Conservation (phyloP, 805 yeast genomes). For the Zygotorulaspora sp. region DNA sequence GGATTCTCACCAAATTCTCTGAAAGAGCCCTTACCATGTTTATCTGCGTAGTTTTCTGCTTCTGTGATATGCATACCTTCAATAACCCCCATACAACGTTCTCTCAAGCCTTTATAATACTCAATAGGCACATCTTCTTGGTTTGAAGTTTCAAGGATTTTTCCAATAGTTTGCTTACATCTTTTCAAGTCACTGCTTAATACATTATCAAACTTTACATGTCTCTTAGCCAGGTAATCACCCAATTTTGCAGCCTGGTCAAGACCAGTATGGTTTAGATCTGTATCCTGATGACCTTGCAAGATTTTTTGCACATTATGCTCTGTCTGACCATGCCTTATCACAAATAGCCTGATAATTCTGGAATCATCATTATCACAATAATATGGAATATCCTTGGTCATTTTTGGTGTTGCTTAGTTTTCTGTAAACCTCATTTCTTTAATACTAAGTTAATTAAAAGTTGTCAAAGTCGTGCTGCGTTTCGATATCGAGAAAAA, state of each 20-base stretch:
- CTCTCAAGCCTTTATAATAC: conserved; percentile 51
- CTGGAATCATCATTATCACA: conserved; percentile 35
- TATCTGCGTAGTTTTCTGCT: conserved; percentile 49
- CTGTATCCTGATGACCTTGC: conserved; percentile 73
- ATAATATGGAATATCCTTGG: conserved; percentile 18
- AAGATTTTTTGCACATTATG: conserved; percentile 63
- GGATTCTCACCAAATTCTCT: conserved; percentile 63
- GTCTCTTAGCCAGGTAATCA: conserved; percentile 30
- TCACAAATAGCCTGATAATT: conserved; percentile 50
- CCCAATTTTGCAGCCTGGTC: conserved; percentile 60
- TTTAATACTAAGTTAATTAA: background rate
- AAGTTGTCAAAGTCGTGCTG: background rate
- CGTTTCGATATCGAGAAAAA: conserved; percentile 1
- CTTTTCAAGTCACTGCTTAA: conserved; percentile 44
- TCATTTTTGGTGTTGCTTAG: too few relatives aligned
- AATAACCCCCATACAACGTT: conserved; percentile 71
- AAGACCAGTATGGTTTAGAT: conserved; percentile 56
- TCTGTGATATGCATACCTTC: conserved; percentile 70
- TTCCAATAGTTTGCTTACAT: conserved; percentile 55
- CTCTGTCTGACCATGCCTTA: conserved; percentile 84
- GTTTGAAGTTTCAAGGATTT: conserved; percentile 35
- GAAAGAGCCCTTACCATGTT: conserved; percentile 52
- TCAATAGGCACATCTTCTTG: conserved; percentile 23
- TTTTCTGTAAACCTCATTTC: too few relatives aligned
- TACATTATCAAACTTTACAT: conserved; percentile 34